These are phyloP conservation scores for Albophoma yamanashiensis DNA, from an alignment of 2,329 filamentous ascomycete genomes.

Conservation along the genomic window DNA sequence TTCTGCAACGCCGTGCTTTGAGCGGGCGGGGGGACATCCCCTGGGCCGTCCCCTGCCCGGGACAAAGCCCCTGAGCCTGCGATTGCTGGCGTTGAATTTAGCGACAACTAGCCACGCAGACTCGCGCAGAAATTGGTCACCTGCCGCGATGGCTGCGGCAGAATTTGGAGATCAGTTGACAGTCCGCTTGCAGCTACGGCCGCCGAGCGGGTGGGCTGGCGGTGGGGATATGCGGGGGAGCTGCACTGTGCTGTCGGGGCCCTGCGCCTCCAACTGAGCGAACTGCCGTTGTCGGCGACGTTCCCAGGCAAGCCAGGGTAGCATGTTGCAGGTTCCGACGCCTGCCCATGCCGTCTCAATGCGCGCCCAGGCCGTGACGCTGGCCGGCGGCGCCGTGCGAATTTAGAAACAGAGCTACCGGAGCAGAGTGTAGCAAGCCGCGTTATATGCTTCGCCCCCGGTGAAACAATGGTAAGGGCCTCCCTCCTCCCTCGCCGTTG, in stretches of 20 bases:
- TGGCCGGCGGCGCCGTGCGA: not conserved
- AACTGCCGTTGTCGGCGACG: not conserved
- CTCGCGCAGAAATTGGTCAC: conserved; percentile 3
- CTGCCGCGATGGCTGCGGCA: conserved; percentile 1
- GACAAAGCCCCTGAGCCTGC: not conserved
- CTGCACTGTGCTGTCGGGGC: conserved; percentile 4
- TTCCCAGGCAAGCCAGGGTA: too few species aligned
- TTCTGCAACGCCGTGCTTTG: not conserved
- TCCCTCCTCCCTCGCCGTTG: not conserved
- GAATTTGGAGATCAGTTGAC: conserved; percentile 1
- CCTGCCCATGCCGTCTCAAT: not conserved
- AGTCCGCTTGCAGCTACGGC: conserved; percentile 5
- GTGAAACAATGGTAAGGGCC: not conserved
- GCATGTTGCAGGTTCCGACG: not conserved
- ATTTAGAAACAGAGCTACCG: not conserved
- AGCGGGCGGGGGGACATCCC: not conserved
- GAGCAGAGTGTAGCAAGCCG: not conserved
- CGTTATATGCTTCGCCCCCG: not conserved
- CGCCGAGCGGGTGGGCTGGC: not conserved
- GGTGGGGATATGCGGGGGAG: not conserved
- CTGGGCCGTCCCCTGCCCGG: not conserved
- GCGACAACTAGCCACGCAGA: not conserved
- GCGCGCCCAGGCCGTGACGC: not conserved
- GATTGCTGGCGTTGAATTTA: not conserved
- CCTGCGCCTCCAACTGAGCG: not conserved